Evolutionary conservation across 2,329 filamentous ascomycete species (phyloP).

Genomic region (Paracoccidioides brasiliensis): DNA sequence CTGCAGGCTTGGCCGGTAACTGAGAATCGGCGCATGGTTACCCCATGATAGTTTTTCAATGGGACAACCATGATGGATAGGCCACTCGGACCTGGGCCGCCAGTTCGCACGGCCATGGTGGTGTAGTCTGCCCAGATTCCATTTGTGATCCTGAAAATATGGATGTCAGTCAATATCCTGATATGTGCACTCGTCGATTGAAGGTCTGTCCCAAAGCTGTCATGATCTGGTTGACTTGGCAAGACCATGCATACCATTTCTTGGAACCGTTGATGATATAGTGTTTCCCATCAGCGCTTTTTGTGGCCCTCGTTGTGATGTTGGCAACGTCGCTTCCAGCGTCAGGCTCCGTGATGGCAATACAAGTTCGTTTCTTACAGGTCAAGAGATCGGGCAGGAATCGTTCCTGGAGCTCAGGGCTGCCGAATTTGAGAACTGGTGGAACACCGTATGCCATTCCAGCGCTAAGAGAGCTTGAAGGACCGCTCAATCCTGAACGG

Average conservation of each 20-base stretch:
- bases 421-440: constrained; percentile 57
- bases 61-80: constrained; percentile 58
- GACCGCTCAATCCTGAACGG: constrained; percentile 51
- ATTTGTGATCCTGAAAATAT: constrained; percentile 47
- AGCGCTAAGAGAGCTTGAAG: constrained; percentile 51
- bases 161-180: background rate
- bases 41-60: constrained; percentile 52
- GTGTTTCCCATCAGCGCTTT: constrained; percentile 48
- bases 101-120: constrained; percentile 61
- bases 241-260: constrained; percentile 45
- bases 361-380: constrained; percentile 54
- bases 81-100: constrained; percentile 48
- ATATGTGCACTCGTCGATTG: background rate
- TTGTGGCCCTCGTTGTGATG: constrained; percentile 54
- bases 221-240: constrained; percentile 14
- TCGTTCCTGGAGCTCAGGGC: constrained; percentile 46
- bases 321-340: constrained; percentile 63
- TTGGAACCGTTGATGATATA: constrained; percentile 64
- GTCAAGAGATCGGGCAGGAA: constrained; percentile 56
- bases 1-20: constrained; percentile 51
- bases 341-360: constrained; percentile 66
- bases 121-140: constrained; percentile 57
- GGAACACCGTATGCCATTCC: constrained; percentile 62
- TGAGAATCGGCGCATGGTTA: constrained; percentile 54
- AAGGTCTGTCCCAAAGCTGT: background rate